Evolutionary conservation across 495 filamentous ascomycete species (phyloP).

Genomic region (Neurospora sp.): DNA sequence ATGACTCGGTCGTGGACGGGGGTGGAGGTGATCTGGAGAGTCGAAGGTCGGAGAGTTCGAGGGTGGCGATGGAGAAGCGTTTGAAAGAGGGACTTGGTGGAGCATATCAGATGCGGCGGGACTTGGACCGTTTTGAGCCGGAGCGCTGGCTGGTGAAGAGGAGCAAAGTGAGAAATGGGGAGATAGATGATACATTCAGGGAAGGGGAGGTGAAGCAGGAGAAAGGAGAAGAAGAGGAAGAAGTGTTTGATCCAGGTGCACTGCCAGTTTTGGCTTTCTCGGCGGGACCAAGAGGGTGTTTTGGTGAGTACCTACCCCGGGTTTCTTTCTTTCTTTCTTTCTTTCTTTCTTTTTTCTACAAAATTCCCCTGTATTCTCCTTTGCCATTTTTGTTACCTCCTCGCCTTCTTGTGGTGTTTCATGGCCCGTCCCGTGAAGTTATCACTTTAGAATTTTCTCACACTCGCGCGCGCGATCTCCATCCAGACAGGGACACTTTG

Average conservation of each 20-base stretch:
- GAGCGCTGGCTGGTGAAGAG: slow-evolving; percentile 21
- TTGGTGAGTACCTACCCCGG: slow-evolving; percentile 4
- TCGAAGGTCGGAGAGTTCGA: slow-evolving; percentile 8
- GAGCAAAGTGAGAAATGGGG: slow-evolving; percentile 1
- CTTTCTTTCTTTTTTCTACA: too few species aligned
- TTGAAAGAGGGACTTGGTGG: slow-evolving; percentile 9
- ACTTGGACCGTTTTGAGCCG: slow-evolving; percentile 20
- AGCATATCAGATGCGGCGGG: slow-evolving; percentile 6
- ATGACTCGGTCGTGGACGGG: too few species aligned
- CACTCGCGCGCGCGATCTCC: not conserved
- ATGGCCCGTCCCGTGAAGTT: too few species aligned
- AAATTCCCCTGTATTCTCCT: too few species aligned
- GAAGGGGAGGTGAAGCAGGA: too few species aligned
- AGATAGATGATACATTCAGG: not conserved
- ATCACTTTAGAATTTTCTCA: too few species aligned
- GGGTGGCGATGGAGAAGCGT: slow-evolving; percentile 9
- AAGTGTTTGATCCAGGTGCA: slow-evolving; percentile 17
- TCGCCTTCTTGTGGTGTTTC: too few species aligned
- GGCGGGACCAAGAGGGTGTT: slow-evolving; percentile 16
- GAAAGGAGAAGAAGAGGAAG: not conserved
- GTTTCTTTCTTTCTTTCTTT: not conserved
- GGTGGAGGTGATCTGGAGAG: slow-evolving; percentile 9
- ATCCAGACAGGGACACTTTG: not conserved
- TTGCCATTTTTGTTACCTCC: too few species aligned
- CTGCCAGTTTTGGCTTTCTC: slow-evolving; percentile 16